phyloP scores from a whole-genome alignment of 192 early-diverging fungal genomes.

The Linnemannia zychae region DNA sequence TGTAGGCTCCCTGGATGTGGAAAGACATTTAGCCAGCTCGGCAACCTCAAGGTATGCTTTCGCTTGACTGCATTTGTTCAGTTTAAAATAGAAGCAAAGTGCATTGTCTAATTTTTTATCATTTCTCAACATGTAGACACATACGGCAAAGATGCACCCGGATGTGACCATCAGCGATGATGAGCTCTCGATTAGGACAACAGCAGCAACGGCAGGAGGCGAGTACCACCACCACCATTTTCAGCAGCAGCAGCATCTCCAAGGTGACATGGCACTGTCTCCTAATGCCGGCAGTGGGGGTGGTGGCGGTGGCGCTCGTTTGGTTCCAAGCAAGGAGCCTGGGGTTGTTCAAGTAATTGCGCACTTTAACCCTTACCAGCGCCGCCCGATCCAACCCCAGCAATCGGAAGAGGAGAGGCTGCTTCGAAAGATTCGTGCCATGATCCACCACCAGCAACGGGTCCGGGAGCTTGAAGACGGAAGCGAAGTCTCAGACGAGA shows the following conservation, averaged over 20 bases:
- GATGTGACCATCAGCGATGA: conserved; percentile 49
- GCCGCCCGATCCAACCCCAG: conserved; percentile 52
- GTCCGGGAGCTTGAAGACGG: conserved; percentile 37
- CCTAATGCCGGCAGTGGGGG: neutral
- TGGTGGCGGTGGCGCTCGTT: conserved; percentile 8
- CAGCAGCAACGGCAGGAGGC: neutral
- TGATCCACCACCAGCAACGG: conserved; percentile 51
- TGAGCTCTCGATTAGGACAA: conserved; percentile 33
- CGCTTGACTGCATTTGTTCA: neutral
- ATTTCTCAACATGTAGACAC: conserved; percentile 22
- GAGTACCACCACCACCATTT: neutral
- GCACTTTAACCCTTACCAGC: conserved; percentile 51
- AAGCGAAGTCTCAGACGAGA: conserved; percentile 52
- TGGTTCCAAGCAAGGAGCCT: conserved; percentile 18
- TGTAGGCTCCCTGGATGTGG: conserved; percentile 75
- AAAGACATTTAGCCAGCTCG: conserved; percentile 81
- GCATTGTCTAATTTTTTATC: neutral
- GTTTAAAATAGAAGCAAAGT: neutral
- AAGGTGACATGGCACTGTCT: neutral
- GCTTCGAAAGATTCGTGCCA: conserved; percentile 37
- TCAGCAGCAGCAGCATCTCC: conserved; percentile 6
- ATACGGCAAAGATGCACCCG: conserved; percentile 51
- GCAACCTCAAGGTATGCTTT: conserved; percentile 63
- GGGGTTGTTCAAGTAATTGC: conserved; percentile 48
- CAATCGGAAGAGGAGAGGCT: conserved; percentile 47